Evolutionary conservation across 192 early-diverging fungal genomes (phyloP).

Genomic region (Allomyces macrogynus): DNA sequence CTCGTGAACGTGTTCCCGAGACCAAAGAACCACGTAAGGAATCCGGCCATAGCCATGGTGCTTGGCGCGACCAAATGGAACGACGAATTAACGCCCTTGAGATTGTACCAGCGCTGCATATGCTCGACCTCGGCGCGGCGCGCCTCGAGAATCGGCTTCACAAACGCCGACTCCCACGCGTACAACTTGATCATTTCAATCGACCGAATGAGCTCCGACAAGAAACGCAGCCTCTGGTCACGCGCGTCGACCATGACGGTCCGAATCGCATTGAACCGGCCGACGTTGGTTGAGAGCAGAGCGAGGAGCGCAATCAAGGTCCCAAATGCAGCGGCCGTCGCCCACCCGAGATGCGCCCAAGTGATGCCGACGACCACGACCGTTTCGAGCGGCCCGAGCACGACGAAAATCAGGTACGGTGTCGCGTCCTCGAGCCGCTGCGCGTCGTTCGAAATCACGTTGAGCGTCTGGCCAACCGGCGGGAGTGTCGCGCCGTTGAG

Average conservation of each 20-base stretch:
- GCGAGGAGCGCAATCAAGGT: neutral
- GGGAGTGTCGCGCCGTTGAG: neutral
- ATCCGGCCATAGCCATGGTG: neutral
- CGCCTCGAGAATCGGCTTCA: neutral
- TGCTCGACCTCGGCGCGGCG: neutral
- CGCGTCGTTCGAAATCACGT: neutral
- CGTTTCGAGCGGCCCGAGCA: neutral
- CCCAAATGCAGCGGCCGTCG: neutral
- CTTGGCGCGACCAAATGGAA: neutral
- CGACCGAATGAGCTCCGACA: neutral
- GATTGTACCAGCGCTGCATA: neutral
- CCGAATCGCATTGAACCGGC: neutral
- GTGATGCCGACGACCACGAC: neutral
- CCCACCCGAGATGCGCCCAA: neutral
- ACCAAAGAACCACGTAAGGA: neutral
- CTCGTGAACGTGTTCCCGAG: neutral
- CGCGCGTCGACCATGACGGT: neutral
- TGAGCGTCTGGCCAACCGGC: neutral
- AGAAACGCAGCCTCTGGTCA: neutral
- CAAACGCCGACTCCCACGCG: neutral
- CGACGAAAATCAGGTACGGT: neutral
- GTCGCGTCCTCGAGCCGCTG: neutral
- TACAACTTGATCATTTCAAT: neutral
- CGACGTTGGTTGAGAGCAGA: neutral
- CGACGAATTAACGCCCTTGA: neutral